These are phyloP conservation scores for Begonia peltatifolia DNA, from an alignment of 306 rosid genomes.

Conservation along the genomic window DNA sequence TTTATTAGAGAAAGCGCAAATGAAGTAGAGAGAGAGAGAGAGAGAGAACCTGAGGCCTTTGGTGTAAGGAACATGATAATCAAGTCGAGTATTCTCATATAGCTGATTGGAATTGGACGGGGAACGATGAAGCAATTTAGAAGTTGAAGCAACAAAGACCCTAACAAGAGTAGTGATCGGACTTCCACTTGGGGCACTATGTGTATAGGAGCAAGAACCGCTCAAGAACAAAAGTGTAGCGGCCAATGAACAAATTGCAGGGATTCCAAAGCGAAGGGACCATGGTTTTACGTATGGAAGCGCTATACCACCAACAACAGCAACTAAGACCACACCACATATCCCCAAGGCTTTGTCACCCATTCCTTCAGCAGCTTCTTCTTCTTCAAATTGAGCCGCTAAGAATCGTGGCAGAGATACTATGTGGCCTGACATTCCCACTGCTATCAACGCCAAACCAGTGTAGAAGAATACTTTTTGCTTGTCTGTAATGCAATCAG, in stretches of 20 bases:
- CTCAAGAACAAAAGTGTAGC: slow-evolving; percentile 4
- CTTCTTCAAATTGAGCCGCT: neutral
- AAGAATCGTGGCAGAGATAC: neutral
- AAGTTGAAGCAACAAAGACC: slow-evolving; percentile 14
- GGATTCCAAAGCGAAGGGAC: slow-evolving; percentile 6
- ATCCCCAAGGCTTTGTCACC: neutral
- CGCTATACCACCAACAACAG: neutral
- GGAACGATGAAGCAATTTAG: slow-evolving; percentile 4
- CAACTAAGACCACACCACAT: neutral
- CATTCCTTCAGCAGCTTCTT: neutral
- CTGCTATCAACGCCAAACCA: slow-evolving; percentile 7
- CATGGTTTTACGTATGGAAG: slow-evolving; percentile 4
- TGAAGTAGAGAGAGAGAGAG: neutral
- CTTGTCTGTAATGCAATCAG: slow-evolving; percentile 7
- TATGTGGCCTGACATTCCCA: slow-evolving; percentile 12
- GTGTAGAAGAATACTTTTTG: slow-evolving; percentile 13
- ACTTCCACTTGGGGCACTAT: neutral
- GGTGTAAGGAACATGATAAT: neutral
- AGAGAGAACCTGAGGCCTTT: slow-evolving; percentile 5
- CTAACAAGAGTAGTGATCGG: neutral
- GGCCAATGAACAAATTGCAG: slow-evolving; percentile 1
- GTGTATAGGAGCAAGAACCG: neutral
- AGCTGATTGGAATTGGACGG: slow-evolving; percentile 3
- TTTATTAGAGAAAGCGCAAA: no score
- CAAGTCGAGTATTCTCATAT: neutral